Evolutionary conservation across 257 asterid genomes (phyloP).

Genomic region (Verbena officinalis): DNA sequence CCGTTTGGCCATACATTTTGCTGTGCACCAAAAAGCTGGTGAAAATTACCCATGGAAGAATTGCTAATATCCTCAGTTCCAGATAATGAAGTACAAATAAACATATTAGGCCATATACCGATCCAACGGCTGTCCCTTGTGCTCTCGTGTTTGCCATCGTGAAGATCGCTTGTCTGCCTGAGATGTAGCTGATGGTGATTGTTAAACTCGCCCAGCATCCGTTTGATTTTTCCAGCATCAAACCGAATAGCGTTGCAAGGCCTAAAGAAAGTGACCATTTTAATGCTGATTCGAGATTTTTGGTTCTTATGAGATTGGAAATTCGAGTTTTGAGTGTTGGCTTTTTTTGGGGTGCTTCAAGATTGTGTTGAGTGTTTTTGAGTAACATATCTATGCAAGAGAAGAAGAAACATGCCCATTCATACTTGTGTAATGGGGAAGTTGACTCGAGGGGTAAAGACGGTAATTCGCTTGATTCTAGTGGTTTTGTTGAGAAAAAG

Average conservation of each 20-base stretch:
- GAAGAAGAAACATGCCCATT: constrained; percentile 49
- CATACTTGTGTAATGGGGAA: constrained; percentile 27
- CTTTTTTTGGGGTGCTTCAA: not conserved
- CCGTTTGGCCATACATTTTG: constrained; percentile 62
- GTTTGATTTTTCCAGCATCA: constrained; percentile 47
- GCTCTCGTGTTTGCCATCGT: constrained; percentile 67
- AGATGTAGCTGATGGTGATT: constrained; percentile 63
- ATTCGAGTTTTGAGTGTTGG: constrained; percentile 27
- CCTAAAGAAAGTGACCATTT: constrained; percentile 66
- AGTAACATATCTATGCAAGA: constrained; percentile 52
- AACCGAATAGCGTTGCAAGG: constrained; percentile 61
- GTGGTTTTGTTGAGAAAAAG: constrained; percentile 33
- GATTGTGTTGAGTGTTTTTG: constrained; percentile 16
- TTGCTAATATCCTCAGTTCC: constrained; percentile 49
- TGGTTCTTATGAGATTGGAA: constrained; percentile 19
- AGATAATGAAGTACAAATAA: constrained; percentile 46
- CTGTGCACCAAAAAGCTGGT: constrained; percentile 60
- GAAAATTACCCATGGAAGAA: constrained; percentile 71
- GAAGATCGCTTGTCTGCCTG: constrained; percentile 60
- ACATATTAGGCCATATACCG: constrained; percentile 70
- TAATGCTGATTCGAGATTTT: constrained; percentile 47
- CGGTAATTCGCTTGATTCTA: constrained; percentile 29
- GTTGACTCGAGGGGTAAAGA: constrained; percentile 27
- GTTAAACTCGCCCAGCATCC: constrained; percentile 82
- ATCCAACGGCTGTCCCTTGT: constrained; percentile 83